A percentile compares a stretch with the other conserved stretches of the same genome.
Conservation (phyloP, 164 flowering plant species). For the Aristolochia contorta region DNA sequence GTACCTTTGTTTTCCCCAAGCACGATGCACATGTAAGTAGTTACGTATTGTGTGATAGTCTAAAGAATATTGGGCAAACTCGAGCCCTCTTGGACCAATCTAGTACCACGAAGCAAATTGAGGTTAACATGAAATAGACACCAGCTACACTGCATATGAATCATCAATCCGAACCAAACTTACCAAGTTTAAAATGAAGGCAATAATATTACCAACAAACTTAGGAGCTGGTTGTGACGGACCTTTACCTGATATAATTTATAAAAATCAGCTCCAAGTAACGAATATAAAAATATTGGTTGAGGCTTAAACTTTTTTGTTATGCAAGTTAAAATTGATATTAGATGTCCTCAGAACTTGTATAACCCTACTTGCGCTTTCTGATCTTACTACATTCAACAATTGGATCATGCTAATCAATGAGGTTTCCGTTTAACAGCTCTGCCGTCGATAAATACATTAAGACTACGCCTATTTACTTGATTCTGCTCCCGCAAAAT, state of each 20-base stretch:
- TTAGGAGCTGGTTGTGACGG: slow-evolving; percentile 86
- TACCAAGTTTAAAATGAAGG: slow-evolving; percentile 77
- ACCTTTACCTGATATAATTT: slow-evolving; percentile 50
- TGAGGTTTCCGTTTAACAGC: too few relatives aligned
- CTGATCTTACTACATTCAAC: too few relatives aligned
- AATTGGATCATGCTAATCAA: too few relatives aligned
- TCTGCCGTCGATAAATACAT: too few relatives aligned
- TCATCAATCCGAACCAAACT: slow-evolving; percentile 8
- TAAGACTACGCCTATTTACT: too few relatives aligned
- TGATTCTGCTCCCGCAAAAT: too few relatives aligned
- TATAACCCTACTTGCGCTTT: too few relatives aligned
- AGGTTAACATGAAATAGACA: neutral
- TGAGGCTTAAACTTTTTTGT: too few relatives aligned
- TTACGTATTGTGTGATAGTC: slow-evolving; percentile 95
- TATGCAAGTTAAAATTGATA: too few relatives aligned
- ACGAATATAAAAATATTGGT: too few relatives aligned
- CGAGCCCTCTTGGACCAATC: slow-evolving; percentile 97
- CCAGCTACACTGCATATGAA: neutral
- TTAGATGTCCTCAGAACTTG: too few relatives aligned
- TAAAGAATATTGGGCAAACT: slow-evolving; percentile 91
- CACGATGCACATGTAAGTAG: slow-evolving; percentile 66
- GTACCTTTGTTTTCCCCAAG: slow-evolving; percentile 88
- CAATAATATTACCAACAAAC: slow-evolving; percentile 79
- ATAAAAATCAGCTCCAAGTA: too few relatives aligned
- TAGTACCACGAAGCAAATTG: slow-evolving; percentile 18